These are phyloP conservation scores for Lasiodiplodia sp. DNA, from an alignment of 2,329 filamentous ascomycete genomes.

Conservation along the genomic window DNA sequence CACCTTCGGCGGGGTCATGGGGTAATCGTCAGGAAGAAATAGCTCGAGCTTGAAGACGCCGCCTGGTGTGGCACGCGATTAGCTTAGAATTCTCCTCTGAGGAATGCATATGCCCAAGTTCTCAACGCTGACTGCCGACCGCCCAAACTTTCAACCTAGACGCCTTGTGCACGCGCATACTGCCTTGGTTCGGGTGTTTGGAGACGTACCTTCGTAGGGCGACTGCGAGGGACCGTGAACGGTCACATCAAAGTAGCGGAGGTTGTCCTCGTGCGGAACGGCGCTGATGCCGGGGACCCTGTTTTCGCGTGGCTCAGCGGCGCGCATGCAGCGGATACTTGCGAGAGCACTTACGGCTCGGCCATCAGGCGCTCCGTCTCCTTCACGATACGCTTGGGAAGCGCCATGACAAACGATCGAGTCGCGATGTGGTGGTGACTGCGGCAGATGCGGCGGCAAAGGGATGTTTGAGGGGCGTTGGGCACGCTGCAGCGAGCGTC, in stretches of 20 bases:
- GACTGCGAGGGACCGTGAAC: constrained; percentile 92
- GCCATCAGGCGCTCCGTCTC: constrained; percentile 97
- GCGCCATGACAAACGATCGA: constrained; percentile 60
- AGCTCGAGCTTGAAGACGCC: constrained; percentile 97
- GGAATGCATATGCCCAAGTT: not conserved
- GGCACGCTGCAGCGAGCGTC: not conserved
- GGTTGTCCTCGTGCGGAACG: constrained; percentile 93
- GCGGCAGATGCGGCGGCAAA: not conserved
- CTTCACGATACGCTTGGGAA: constrained; percentile 97
- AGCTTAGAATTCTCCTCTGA: constrained; percentile 4
- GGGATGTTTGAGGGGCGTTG: not conserved
- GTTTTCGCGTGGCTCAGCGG: constrained; percentile 30
- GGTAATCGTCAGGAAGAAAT: constrained; percentile 97
- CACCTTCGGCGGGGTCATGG: constrained; percentile 98
- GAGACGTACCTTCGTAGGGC: constrained; percentile 85
- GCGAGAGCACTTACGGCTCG: constrained; percentile 75
- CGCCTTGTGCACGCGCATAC: not conserved
- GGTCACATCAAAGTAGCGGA: constrained; percentile 97
- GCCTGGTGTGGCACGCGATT: constrained; percentile 50
- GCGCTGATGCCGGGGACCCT: constrained; percentile 97
- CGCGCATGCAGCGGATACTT: not conserved
- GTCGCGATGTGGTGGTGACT: not conserved
- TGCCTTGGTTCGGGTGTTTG: no score
- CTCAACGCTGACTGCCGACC: not conserved
- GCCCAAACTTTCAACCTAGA: not conserved